Percentiles rank a stretch among this genome's conserved stretches.
Conservation (phyloP, 371 early-diverging fungal genomes). For the Lichtheimia ornata region DNA sequence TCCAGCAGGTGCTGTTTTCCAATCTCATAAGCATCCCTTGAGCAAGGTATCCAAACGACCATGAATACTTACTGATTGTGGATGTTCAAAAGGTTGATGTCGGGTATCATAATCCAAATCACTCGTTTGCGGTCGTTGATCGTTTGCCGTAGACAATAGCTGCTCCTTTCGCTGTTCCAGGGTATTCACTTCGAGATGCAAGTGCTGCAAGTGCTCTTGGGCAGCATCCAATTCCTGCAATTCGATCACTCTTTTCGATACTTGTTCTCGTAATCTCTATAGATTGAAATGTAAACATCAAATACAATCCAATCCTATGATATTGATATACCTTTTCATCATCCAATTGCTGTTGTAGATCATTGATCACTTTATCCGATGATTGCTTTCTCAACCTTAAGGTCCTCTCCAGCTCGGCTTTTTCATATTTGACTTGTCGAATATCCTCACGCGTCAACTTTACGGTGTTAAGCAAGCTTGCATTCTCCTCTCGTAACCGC, state of each 20-base stretch:
- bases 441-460: slow-evolving; percentile 3
- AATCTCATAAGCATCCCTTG: background rate
- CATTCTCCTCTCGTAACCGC: slow-evolving; percentile 16
- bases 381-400: background rate
- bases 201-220: too few relatives aligned
- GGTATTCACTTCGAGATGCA: too few relatives aligned
- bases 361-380: background rate
- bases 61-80: too few relatives aligned
- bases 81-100: too few relatives aligned
- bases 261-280: background rate
- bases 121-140: too few relatives aligned
- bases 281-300: background rate
- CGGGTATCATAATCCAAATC: too few relatives aligned
- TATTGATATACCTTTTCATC: background rate
- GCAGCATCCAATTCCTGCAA: background rate
- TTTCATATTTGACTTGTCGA: background rate
- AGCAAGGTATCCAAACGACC: too few relatives aligned
- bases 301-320: background rate
- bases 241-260: background rate
- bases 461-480: slow-evolving; percentile 4
- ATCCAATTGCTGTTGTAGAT: background rate
- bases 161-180: too few relatives aligned
- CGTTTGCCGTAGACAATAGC: too few relatives aligned
- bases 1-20: background rate
- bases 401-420: slow-evolving; percentile 3